Conservation (phyloP, 2,329 filamentous ascomycete species). For the Coniochaeta prunicola region DNA sequence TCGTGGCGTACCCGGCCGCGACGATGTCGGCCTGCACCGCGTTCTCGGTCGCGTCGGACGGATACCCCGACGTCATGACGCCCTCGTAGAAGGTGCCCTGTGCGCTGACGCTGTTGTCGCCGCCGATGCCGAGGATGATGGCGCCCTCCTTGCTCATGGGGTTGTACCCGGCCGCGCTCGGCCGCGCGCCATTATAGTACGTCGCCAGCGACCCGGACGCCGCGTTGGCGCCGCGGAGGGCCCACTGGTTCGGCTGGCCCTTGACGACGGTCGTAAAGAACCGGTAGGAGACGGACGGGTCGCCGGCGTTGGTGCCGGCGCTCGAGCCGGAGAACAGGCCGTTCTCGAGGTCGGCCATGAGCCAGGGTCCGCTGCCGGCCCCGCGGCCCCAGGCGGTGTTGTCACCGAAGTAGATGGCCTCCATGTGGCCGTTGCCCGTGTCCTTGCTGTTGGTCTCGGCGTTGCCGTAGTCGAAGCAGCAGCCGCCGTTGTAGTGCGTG, state of each 20-base stretch:
- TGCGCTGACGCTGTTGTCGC: conserved; percentile 52
- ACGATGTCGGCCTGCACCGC: conserved; percentile 53
- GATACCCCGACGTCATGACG: conserved; percentile 55
- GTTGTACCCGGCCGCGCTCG: conserved; percentile 46
- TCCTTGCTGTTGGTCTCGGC: conserved; percentile 43
- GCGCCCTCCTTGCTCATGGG: conserved; percentile 58
- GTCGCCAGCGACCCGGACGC: conserved; percentile 47
- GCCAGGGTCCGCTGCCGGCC: conserved; percentile 52
- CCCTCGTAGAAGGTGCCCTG: conserved; percentile 61
- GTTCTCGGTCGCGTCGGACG: conserved; percentile 50
- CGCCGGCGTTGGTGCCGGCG: conserved; percentile 35
- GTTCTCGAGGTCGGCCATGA: conserved; percentile 64
- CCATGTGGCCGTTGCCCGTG: conserved; percentile 59
- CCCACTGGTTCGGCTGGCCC: conserved; percentile 48
- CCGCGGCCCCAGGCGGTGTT: conserved; percentile 49
- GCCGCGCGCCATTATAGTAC: conserved; percentile 50
- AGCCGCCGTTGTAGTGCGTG: conserved; percentile 48
- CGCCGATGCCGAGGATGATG: conserved; percentile 60
- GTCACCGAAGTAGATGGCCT: conserved; percentile 58
- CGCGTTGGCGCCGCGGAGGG: conserved; percentile 50
- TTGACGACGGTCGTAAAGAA: conserved; percentile 53
- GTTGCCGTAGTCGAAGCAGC: conserved; percentile 53
- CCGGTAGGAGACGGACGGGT: conserved; percentile 44
- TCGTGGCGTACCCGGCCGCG: conserved; percentile 45
- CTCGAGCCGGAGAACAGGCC: conserved; percentile 53